Percentiles rank a stretch among this genome's conserved stretches.
Conservation (phyloP, 106 monocot genomes). For the Dendrobium catenatum region DNA sequence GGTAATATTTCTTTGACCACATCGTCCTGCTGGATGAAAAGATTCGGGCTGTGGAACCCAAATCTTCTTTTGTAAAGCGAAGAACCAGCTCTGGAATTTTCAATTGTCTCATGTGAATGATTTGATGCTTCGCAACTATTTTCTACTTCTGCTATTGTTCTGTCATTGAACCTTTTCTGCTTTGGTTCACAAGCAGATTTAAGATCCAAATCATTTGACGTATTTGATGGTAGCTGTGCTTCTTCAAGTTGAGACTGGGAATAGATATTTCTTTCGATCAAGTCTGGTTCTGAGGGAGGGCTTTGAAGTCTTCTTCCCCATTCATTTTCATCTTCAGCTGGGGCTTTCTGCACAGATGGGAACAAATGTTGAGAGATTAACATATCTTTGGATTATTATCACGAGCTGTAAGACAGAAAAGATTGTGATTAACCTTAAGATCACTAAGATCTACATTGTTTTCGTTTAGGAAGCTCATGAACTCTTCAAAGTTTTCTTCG, state of each 20-base stretch:
- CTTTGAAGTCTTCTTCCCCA: not conserved
- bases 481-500: constrained; percentile 69
- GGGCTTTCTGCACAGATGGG: not conserved
- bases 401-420: not conserved
- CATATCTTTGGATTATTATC: not conserved
- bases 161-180: not conserved
- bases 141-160: not conserved
- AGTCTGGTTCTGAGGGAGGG: too few species aligned
- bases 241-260: not conserved
- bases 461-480: constrained; percentile 58
- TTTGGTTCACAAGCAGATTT: not conserved
- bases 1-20: not conserved
- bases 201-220: not conserved
- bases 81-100: not conserved
- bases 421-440: constrained; percentile 45
- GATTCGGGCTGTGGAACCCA: not conserved
- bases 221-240: not conserved
- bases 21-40: not conserved
- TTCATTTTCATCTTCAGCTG: not conserved
- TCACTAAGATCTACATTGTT: constrained; percentile 72
- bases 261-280: not conserved
- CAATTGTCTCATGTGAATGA: not conserved
- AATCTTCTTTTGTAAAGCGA: not conserved
- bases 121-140: not conserved
- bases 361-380: too few species aligned